phyloP scores from a whole-genome alignment of 2,329 filamentous ascomycete species.

The Cryphonectria japonica region DNA sequence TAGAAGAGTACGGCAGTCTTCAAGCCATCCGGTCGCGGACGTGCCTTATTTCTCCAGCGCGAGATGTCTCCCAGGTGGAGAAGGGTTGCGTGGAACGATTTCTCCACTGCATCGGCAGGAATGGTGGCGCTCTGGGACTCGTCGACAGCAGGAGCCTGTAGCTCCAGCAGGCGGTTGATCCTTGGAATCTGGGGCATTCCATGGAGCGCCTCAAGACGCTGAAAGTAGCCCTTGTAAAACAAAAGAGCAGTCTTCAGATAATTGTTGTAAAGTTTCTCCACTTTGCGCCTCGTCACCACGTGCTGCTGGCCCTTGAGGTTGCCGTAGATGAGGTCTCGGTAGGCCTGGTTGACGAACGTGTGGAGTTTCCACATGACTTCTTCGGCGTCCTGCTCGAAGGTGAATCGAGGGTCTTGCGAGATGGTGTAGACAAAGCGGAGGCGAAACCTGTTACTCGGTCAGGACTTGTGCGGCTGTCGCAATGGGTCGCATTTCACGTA shows the following conservation, averaged over 20 bases:
- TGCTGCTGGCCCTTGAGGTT: constrained; percentile 53
- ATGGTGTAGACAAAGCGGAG: constrained; percentile 72
- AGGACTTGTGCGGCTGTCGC: constrained; percentile 15
- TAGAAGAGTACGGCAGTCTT: constrained; percentile 85
- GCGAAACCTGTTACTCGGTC: constrained; percentile 47
- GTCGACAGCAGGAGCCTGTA: constrained; percentile 46
- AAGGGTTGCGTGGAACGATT: constrained; percentile 80
- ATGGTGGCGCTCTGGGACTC: constrained; percentile 53
- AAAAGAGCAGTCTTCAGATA: constrained; percentile 87
- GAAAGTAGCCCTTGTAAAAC: constrained; percentile 87
- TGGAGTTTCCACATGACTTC: constrained; percentile 78
- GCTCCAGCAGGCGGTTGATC: constrained; percentile 47
- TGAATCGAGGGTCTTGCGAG: constrained; percentile 72
- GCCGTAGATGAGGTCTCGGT: constrained; percentile 69
- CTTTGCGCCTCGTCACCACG: constrained; percentile 70
- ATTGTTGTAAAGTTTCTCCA: constrained; percentile 78
- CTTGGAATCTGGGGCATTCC: constrained; percentile 53
- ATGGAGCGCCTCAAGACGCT: constrained; percentile 70
- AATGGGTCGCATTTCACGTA: constrained; percentile 31
- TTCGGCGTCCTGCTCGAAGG: constrained; percentile 67
- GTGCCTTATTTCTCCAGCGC: constrained; percentile 78
- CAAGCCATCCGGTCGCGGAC: constrained; percentile 75
- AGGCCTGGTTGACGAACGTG: constrained; percentile 75
- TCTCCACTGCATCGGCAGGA: constrained; percentile 61
- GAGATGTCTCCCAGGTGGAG: constrained; percentile 89